Conservation (phyloP, 331 rosid species). For the Arachis monticola region DNA sequence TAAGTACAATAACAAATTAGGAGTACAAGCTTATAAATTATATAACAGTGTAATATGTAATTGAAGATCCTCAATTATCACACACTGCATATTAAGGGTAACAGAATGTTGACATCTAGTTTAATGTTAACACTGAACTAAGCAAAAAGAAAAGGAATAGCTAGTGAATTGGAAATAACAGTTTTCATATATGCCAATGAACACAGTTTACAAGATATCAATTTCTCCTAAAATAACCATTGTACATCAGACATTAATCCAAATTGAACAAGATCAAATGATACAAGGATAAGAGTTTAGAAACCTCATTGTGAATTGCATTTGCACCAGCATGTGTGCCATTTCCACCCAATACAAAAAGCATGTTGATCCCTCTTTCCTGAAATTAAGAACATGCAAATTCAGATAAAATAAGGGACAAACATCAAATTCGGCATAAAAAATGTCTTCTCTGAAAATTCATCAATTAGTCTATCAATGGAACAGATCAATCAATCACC, state of each 20-base stretch:
- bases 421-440: conserved; percentile 9
- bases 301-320: conserved; percentile 90
- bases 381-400: conserved; percentile 47
- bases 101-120: background rate
- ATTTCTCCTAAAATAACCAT: conserved; percentile 3
- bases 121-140: conserved; percentile 12
- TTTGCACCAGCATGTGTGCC: conserved; percentile 99
- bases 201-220: conserved; percentile 7
- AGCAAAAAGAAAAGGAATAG: conserved; percentile 6
- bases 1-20: conserved; percentile 17
- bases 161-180: background rate
- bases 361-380: conserved; percentile 95
- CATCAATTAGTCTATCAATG: conserved; percentile 19
- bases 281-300: conserved; percentile 32
- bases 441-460: background rate
- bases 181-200: conserved; percentile 20
- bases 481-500: conserved; percentile 51
- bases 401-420: conserved; percentile 21
- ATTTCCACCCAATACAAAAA: conserved; percentile 94
- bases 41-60: conserved; percentile 24
- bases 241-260: conserved; percentile 20
- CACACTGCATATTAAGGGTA: conserved; percentile 2
- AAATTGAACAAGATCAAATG: conserved; percentile 24
- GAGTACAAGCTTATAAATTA: conserved; percentile 8
- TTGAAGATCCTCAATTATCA: conserved; percentile 20